A percentile compares a stretch with the other conserved stretches of the same genome.
Conservation (phyloP, 441 rosid genomes). For the Jatropha podagrica region DNA sequence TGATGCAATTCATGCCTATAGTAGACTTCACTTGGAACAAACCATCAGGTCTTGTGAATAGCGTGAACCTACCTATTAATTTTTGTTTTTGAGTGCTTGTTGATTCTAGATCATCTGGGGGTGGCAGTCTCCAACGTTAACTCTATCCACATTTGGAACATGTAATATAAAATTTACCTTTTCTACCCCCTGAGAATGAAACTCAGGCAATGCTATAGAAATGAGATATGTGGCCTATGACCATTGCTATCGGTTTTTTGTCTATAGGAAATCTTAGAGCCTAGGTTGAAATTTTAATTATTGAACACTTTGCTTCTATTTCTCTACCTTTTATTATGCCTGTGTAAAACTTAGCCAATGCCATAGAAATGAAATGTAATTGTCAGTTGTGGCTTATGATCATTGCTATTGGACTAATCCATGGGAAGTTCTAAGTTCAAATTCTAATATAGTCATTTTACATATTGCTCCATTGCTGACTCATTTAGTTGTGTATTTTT, state of each 20-base stretch:
- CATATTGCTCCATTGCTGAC: constrained; percentile 21
- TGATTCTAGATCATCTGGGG: neutral
- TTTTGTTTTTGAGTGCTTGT: neutral
- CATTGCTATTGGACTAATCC: neutral
- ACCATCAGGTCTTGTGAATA: neutral
- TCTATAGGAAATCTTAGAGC: too few species aligned
- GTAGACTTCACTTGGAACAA: neutral
- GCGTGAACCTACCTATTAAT: neutral
- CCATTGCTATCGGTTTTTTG: too few species aligned
- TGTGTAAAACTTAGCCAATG: neutral
- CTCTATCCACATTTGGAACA: neutral
- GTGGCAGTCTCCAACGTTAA: neutral
- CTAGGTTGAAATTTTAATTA: too few species aligned
- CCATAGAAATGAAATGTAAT: neutral
- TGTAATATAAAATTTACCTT: neutral
- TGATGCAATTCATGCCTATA: neutral
- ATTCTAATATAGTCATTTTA: neutral
- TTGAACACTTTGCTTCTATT: too few species aligned
- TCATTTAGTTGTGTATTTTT: constrained; percentile 24
- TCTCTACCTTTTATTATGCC: neutral
- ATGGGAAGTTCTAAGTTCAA: neutral
- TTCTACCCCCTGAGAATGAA: neutral
- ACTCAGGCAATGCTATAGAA: neutral
- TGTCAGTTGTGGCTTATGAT: neutral
- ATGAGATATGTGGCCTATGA: too few species aligned